Evolutionary conservation across 495 filamentous ascomycete genomes (phyloP).

Genomic region (Cryomyces minteri): DNA sequence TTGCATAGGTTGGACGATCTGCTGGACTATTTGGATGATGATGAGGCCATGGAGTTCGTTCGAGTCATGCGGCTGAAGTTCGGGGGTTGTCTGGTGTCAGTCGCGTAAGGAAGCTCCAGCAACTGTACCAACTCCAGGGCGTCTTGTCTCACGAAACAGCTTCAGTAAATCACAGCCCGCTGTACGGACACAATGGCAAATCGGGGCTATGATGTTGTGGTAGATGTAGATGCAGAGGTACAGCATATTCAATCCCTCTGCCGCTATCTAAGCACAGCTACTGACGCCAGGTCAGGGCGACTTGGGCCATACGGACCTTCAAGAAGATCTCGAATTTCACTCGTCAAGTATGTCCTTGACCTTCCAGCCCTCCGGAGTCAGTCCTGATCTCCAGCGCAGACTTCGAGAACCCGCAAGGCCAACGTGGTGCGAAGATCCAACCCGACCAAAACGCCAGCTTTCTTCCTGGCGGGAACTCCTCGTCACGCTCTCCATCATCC

Average conservation of each 20-base stretch:
- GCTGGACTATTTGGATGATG: too few relatives aligned
- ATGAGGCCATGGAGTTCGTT: too few relatives aligned
- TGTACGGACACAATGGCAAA: conserved; percentile 42
- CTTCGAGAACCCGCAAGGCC: conserved; percentile 28
- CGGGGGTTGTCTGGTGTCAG: too few relatives aligned
- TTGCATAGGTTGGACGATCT: too few relatives aligned
- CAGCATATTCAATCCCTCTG: background rate
- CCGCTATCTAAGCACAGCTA: conserved; percentile 8
- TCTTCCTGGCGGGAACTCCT: conserved; percentile 10
- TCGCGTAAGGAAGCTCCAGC: too few relatives aligned
- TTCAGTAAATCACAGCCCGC: background rate
- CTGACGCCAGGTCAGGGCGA: conserved; percentile 46
- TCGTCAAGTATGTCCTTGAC: conserved; percentile 46
- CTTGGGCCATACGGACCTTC: conserved; percentile 90
- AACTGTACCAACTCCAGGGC: too few relatives aligned
- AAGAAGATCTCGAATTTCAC: conserved; percentile 99
- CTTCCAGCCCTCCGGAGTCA: background rate
- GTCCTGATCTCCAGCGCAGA: conserved; percentile 16
- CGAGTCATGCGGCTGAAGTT: too few relatives aligned
- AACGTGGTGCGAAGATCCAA: conserved; percentile 41
- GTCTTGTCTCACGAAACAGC: too few relatives aligned
- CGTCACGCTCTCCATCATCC: conserved; percentile 3
- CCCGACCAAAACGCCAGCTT: conserved; percentile 33
- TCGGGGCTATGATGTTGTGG: conserved; percentile 88
- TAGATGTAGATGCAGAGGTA: conserved; percentile 88